Base-by-base conservation (phyloP, 2,329 filamentous ascomycete species). In the Bretziella fagacearum region DNA sequence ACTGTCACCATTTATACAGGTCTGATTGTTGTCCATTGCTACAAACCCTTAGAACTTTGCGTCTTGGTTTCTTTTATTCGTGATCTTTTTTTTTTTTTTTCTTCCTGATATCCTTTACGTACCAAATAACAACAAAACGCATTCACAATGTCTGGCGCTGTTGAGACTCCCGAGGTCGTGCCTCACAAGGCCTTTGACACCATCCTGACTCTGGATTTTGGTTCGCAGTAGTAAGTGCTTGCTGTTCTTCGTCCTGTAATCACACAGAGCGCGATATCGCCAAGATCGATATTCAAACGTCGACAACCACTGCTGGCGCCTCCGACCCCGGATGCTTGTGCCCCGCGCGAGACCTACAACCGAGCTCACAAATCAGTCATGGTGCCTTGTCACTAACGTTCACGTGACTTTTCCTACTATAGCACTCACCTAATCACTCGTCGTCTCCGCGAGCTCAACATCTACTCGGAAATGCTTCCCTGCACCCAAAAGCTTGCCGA, bases 381-480 rank as follows among this genome's bases (percentile, higher is more conserved):
- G n/a, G n/a, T n/a, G n/a, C n/a, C n/a, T n/a, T n/a, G n/a, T n/a
- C n/a, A n/a, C n/a, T n/a, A n/a, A n/a, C n/a, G n/a, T n/a, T 26
- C 25, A 23, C 22, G 11, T 39, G 37, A 23, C 26, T 10, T 23
- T 6, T 6, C n/a, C 20, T 30, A 29, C 20, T 79, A 84, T 63
- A 81, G 79, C 57, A 78, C 75, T 33, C 81, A 86, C 61, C 67
- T 87, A 32, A 85, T 87, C 57, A 77, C 77, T 7, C 71, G 84
- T 47, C 75, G 84, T 27, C 71, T 93, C 23, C 74, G 85, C 55
- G 76, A 81, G 55, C 72, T 93, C 63, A 81, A 80, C 65, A 73
- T 93, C 60, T 94, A 83, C 68, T 77, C 77, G 52, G 86, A 94
- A 66, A 81, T 93, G 79, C 75, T 93, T 36, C 83, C 83, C 18